Percentiles rank a stretch among this genome's conserved stretches.
These are phyloP conservation scores for Lichtheimia ramosa DNA, from an alignment of 371 early-diverging fungal genomes.

Conservation along the genomic window DNA sequence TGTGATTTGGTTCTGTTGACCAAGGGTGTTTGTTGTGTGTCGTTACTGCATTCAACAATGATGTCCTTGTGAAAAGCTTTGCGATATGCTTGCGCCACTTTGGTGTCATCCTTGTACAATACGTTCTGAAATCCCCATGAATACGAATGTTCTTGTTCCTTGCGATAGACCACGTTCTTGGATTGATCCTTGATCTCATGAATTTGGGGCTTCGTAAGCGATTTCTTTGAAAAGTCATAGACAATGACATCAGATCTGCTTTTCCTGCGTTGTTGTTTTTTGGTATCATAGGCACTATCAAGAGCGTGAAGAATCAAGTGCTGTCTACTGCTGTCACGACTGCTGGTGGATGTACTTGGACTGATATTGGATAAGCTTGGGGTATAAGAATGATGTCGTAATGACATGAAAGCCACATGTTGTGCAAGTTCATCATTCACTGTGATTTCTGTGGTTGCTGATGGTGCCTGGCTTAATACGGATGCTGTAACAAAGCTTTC, in stretches of 20 bases:
- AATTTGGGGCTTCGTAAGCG: constrained; percentile 32
- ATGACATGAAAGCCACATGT: constrained; percentile 6
- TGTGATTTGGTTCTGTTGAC: constrained; percentile 35
- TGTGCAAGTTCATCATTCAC: constrained; percentile 11
- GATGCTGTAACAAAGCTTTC: constrained; percentile 7
- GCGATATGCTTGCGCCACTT: constrained; percentile 42
- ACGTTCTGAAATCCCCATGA: constrained; percentile 56
- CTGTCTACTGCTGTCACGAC: constrained; percentile 6
- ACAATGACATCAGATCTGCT: constrained; percentile 22
- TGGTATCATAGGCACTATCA: neutral
- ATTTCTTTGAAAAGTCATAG: constrained; percentile 38
- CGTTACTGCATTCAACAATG: constrained; percentile 30
- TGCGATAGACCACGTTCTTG: constrained; percentile 34
- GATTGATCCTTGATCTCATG: constrained; percentile 35
- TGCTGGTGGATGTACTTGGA: constrained; percentile 13
- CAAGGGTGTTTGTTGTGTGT: constrained; percentile 16
- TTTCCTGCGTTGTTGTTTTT: constrained; percentile 20
- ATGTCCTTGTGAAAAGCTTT: constrained; percentile 49
- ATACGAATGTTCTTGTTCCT: constrained; percentile 48
- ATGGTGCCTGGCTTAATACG: constrained; percentile 14
- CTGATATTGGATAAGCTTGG: constrained; percentile 9
- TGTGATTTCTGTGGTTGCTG: constrained; percentile 7
- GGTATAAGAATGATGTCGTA: constrained; percentile 1
- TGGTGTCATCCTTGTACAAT: constrained; percentile 23
- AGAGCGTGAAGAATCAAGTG: constrained; percentile 8